phyloP scores from a whole-genome alignment of 352 stramenopile genomes.

The Phytophthora rubi region DNA sequence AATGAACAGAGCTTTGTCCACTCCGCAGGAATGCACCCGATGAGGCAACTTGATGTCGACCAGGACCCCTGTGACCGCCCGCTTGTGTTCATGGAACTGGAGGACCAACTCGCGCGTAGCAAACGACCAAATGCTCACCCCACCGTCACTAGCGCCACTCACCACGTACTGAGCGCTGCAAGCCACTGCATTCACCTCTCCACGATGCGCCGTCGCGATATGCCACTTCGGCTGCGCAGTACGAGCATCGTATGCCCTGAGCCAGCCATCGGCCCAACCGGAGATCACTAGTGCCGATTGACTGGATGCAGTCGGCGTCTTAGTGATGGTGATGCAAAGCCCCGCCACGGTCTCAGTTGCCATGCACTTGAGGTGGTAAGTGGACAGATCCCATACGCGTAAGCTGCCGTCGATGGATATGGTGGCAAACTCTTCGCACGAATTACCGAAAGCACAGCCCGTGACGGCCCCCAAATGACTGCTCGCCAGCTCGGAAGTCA shows the following conservation, averaged over 20 bases:
- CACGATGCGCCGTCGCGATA: constrained; percentile 88
- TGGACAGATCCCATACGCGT: constrained; percentile 72
- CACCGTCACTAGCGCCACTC: constrained; percentile 83
- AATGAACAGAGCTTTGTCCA: constrained; percentile 90
- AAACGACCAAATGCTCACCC: constrained; percentile 89
- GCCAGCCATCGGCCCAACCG: constrained; percentile 77
- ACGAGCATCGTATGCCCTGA: constrained; percentile 64
- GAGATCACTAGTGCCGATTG: constrained; percentile 50
- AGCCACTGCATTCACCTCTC: constrained; percentile 76
- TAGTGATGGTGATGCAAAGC: constrained; percentile 53
- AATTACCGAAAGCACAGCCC: constrained; percentile 63
- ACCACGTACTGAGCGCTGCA: constrained; percentile 78
- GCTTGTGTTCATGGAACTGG: constrained; percentile 92
- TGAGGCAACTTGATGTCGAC: constrained; percentile 82
- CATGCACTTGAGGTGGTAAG: constrained; percentile 72
- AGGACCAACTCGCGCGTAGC: constrained; percentile 88
- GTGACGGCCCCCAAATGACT: constrained; percentile 74
- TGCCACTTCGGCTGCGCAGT: constrained; percentile 80
- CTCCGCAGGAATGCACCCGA: constrained; percentile 86
- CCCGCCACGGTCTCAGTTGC: constrained; percentile 63
- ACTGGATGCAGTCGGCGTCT: constrained; percentile 12
- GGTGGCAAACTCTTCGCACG: constrained; percentile 70
- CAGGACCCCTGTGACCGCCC: constrained; percentile 76
- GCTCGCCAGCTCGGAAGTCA: constrained; percentile 58
- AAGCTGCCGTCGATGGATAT: constrained; percentile 76